Evolutionary conservation across 2,329 filamentous ascomycete species (phyloP).

Genomic region (Aspergillus sp.): DNA sequence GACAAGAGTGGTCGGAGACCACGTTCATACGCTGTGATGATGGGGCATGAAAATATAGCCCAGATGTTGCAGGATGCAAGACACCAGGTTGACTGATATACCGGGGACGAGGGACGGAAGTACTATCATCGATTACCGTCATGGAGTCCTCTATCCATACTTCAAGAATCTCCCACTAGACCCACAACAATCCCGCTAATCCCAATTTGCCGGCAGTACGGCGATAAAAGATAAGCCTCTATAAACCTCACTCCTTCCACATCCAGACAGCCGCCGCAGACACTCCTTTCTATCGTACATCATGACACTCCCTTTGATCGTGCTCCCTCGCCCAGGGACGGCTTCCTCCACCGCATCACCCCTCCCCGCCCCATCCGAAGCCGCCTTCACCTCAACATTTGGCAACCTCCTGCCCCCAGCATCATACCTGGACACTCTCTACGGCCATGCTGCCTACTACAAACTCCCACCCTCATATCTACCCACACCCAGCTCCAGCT

Average conservation of each 20-base stretch:
- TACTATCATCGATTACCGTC: no score
- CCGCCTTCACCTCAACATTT: conserved; percentile 19
- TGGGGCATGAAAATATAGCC: neutral
- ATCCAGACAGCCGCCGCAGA: no score
- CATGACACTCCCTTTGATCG: conserved; percentile 12
- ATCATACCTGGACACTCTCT: conserved; percentile 17
- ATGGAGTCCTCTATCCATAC: no score
- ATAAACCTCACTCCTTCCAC: no score
- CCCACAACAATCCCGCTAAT: no score
- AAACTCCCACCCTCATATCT: conserved; percentile 5
- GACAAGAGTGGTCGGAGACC: neutral
- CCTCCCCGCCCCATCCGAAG: conserved; percentile 24
- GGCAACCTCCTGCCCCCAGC: conserved; percentile 20
- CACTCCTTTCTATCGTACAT: neutral
- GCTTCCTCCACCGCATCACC: neutral
- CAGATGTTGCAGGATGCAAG: no score
- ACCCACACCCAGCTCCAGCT: neutral
- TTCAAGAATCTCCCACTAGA: no score
- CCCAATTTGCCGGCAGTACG: no score
- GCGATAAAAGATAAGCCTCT: no score
- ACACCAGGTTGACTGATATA: no score
- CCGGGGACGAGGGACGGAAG: no score
- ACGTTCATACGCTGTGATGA: neutral
- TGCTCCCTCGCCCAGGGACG: conserved; percentile 20
- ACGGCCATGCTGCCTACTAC: conserved; percentile 21